Evolutionary conservation across 1,139 yeast genomes (phyloP), one percentile per base, ranked within the genome.

Genomic region (Barnettozyma hawaiiensis): DNA sequence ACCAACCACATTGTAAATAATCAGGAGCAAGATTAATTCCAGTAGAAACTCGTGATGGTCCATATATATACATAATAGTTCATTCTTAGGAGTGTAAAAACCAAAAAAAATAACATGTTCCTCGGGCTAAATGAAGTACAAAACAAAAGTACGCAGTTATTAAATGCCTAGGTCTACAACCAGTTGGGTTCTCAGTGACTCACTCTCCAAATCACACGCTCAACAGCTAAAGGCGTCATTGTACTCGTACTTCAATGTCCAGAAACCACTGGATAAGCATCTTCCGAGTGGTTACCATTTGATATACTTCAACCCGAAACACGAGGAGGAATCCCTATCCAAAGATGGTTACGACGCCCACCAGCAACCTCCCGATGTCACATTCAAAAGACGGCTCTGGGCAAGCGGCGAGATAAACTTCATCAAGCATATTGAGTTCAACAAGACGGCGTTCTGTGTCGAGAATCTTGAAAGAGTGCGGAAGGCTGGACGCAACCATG

Each of bases 311-410:
- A 76, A 76, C 48, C 78, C 82, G 5, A 64, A 70, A 29, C 78
- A 74, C 34, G 59, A 64, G 21, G 87, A 78, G 50, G 42, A 50
- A 1, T 61, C 60, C 3, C 57, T 86, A 21, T 81, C 84, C 1
- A 38, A 56, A 2, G 97, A 90, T 60, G 97, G 97, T 0, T 90
- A 86, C 61, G 95, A 85, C 52, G 71, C 80, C 44, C 78, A 81
- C 53, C 95, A 85, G 59, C 80, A 92, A 1, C 96, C 96, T 0
- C 54, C 49, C 1, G 49, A 44, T 18, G 32, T 39, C 5, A 10
- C 41, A 0, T 86, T 68, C 57, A 64, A 64, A 21, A 66, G 94
- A 47, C 66, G 97, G 28, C 74, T 90, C 78, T 90, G 97, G 97
- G 80, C 76, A 0, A 78, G 81, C 31, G 97, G 97, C 1, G 61